Evolutionary conservation across 352 stramenopile species (phyloP), one percentile per base, ranked within the genome.

Genomic region (Thalassiosira delicatula): DNA sequence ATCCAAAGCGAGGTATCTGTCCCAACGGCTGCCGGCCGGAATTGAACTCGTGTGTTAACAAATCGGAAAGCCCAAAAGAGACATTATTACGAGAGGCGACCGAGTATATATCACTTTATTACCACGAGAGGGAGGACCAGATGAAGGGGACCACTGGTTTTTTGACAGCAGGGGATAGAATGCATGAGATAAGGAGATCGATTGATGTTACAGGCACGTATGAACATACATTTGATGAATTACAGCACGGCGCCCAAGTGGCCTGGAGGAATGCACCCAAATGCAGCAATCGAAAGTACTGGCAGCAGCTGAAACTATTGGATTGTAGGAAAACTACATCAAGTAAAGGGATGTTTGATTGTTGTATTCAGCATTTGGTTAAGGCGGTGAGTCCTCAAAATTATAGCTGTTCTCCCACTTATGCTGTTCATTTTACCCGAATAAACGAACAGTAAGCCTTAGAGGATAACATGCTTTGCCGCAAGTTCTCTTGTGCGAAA

Each of bases 261-360:
- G 77, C 77, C n/a, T 85, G 77, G 77, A 56, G 70, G 14, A 85
- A 85, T 61, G 61, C 77, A 25, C 77, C 77, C 17, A 85, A 85
- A 63, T 85, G 77, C 30, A 75, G 67, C 14, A 85, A 85, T 62
- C 46, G 77, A 14, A 80, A 80, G 53, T 80, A 85, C 25, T 85
- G 77, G 77, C 33, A 70, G 7, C 61, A 85, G 37, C 32, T 85
- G 9, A 85, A 85, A 63, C 61, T 85, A 27, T 63, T 85, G 35
- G 77, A 85, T 51, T 57, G 46, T 14, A 57, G 77, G 29, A 56
- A 61, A 14, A 70, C 71, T 12, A 57, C 23, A 19, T 63, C 77
- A 14, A 85, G 80, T 29, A 46, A 76, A 37, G 77, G 33, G 12
- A 85, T 85, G 40, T 85, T 62, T 65, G 21, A 76, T 40, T 66